Base-by-base conservation (phyloP, 2,329 filamentous ascomycete species). In the Diaporthe sp. region DNA sequence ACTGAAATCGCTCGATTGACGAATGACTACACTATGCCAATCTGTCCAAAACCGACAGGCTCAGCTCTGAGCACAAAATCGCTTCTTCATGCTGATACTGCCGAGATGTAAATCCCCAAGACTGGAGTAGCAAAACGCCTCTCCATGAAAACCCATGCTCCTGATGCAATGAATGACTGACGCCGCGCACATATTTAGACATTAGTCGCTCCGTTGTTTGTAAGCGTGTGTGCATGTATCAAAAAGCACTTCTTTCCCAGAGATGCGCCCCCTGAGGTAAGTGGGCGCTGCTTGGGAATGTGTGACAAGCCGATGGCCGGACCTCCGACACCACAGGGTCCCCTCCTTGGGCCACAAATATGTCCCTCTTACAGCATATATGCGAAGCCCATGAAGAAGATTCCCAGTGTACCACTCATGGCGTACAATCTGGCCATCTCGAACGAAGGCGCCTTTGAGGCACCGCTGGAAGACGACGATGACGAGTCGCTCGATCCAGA, bases 401-500 rank as follows among this genome's bases (percentile, higher is more conserved):
- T 12, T 22, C 74, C 76, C 53, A 77, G 49, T 53, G 58, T 72
- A 22, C 58, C 75, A 44, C 73, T 70, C 42, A 73, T 74, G 53
- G 58, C 71, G 42, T 77, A 77, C 42, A 76, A 13, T n/a, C 76
- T 57, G 39, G 67, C 68, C 44, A 73, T 60, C 71, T 77, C 76
- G 17, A 65, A 72, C 8, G 71, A 70, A 8, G 67, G 58, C 1
- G 68, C 53, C 13, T 51, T 53, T 1, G 75, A 68, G 22, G 63
- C 74, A 13, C 57, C 34, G 68, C 75, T 76, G 44, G 47, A 68
- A 4, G 65, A 68, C 47, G 65, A 68, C n/a, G 72, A 71, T 22
- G 49, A 31, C 13, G 63, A 49, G 51, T 42, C 44, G 20, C 34
- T 49, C 65, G 37, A 60, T 51, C 77, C 79, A 70, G 71, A 79